Conservation (phyloP, 805 yeast species). For the Ogataea pini region DNA sequence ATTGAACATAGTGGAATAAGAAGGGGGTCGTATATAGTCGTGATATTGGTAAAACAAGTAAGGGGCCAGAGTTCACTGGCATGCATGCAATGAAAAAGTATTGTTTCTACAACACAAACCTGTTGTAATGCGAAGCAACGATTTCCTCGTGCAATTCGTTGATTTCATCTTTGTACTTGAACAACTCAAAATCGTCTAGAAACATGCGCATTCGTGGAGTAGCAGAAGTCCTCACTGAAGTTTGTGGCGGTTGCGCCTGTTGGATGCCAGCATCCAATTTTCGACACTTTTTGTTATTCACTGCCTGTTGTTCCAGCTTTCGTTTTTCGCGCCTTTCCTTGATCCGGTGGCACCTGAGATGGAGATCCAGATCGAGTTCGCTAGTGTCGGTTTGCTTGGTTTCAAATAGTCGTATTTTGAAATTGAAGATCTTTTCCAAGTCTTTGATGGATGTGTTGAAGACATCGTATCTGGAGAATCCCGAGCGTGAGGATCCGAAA, state of each 20-base stretch:
- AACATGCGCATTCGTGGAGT: constrained; percentile 2
- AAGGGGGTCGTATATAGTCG: constrained; percentile 3
- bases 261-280: not conserved
- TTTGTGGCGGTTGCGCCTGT: not conserved
- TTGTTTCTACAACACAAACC: constrained; percentile 2
- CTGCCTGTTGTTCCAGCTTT: constrained; percentile 6
- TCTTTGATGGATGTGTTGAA: constrained; percentile 26
- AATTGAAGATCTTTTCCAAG: constrained; percentile 26
- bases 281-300: constrained; percentile 1
- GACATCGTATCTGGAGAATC: constrained; percentile 10
- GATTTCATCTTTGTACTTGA: constrained; percentile 22
- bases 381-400: not conserved
- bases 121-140: constrained; percentile 17
- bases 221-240: not conserved
- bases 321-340: constrained; percentile 13
- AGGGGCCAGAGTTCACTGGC: not conserved
- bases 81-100: constrained; percentile 1
- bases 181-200: constrained; percentile 28
- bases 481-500: not conserved
- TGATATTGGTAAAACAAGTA: not conserved
- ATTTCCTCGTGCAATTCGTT: constrained; percentile 22
- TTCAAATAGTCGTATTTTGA: constrained; percentile 22
- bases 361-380: constrained; percentile 21
- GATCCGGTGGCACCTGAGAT: constrained; percentile 8
- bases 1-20: not conserved